Evolutionary conservation across 2,329 filamentous ascomycete species (phyloP).

Genomic region (Ophiostoma sp.): DNA sequence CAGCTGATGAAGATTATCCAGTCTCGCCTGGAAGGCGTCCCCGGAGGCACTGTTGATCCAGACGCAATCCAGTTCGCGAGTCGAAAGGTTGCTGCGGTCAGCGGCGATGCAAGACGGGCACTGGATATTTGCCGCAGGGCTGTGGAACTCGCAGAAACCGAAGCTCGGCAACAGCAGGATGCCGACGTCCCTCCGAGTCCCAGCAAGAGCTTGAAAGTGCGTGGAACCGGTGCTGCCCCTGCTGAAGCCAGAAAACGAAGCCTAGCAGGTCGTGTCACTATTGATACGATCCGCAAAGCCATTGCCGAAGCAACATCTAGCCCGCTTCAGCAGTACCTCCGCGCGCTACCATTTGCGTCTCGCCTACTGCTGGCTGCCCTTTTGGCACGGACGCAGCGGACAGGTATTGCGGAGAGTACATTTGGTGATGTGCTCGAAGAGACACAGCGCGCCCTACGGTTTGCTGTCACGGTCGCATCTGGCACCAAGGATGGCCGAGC

Average conservation of each 20-base stretch:
- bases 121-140: slow-evolving; percentile 93
- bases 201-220: slow-evolving; percentile 26
- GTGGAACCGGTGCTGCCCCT: background rate
- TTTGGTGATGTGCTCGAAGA: slow-evolving; percentile 89
- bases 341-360: slow-evolving; percentile 70
- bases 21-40: slow-evolving; percentile 82
- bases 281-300: slow-evolving; percentile 85
- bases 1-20: slow-evolving; percentile 97
- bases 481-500: slow-evolving; percentile 43
- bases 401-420: slow-evolving; percentile 79
- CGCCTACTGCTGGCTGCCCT: slow-evolving; percentile 84
- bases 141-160: slow-evolving; percentile 86
- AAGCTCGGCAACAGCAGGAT: slow-evolving; percentile 34
- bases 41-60: slow-evolving; percentile 81
- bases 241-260: slow-evolving; percentile 32
- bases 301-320: slow-evolving; percentile 94
- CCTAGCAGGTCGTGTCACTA: slow-evolving; percentile 64
- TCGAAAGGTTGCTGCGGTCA: slow-evolving; percentile 93
- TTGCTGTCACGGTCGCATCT: slow-evolving; percentile 45
- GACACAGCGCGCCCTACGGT: slow-evolving; percentile 60
- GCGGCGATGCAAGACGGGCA: slow-evolving; percentile 84
- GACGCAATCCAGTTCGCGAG: slow-evolving; percentile 96
- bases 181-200: slow-evolving; percentile 34
- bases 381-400: slow-evolving; percentile 70
- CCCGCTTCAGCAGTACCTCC: slow-evolving; percentile 83